Conservation (phyloP, 2,329 filamentous ascomycete genomes). For the Phyllosticta citriasiana region DNA sequence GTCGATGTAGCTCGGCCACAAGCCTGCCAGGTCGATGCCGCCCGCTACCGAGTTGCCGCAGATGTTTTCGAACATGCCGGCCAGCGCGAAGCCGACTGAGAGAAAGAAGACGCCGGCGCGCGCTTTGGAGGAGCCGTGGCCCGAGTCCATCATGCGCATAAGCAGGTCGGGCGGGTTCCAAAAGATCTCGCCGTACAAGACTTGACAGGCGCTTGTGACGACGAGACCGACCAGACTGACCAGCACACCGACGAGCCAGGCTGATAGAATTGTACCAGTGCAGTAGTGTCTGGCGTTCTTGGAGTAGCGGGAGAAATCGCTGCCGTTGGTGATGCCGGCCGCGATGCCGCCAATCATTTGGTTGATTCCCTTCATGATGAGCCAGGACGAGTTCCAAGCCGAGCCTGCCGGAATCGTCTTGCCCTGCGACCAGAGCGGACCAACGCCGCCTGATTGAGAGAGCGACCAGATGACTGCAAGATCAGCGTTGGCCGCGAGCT, state of each 20-base stretch:
- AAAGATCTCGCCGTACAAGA: slow-evolving; percentile 27
- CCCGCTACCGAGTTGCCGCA: slow-evolving; percentile 26
- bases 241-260: slow-evolving; percentile 31
- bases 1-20: slow-evolving; percentile 25
- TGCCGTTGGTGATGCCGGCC: slow-evolving; percentile 34
- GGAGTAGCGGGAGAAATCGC: slow-evolving; percentile 37
- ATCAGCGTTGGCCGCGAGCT: background rate
- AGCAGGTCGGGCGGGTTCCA: slow-evolving; percentile 36
- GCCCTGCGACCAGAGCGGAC: slow-evolving; percentile 32
- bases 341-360: slow-evolving; percentile 33
- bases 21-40: slow-evolving; percentile 26
- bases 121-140: slow-evolving; percentile 29
- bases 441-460: slow-evolving; percentile 34
- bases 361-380: slow-evolving; percentile 38
- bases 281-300: slow-evolving; percentile 26
- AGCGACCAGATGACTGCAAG: slow-evolving; percentile 40
- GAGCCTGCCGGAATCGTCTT: slow-evolving; percentile 27
- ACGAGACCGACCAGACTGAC: slow-evolving; percentile 34
- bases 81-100: slow-evolving; percentile 25
- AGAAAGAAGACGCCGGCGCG: slow-evolving; percentile 29
- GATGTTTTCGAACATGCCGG: slow-evolving; percentile 33
- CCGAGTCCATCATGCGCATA: slow-evolving; percentile 36
- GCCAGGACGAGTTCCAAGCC: slow-evolving; percentile 32
- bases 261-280: slow-evolving; percentile 31
- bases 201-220: slow-evolving; percentile 31